phyloP scores from a whole-genome alignment of 805 yeast species.

The Brettanomyces custersianus region DNA sequence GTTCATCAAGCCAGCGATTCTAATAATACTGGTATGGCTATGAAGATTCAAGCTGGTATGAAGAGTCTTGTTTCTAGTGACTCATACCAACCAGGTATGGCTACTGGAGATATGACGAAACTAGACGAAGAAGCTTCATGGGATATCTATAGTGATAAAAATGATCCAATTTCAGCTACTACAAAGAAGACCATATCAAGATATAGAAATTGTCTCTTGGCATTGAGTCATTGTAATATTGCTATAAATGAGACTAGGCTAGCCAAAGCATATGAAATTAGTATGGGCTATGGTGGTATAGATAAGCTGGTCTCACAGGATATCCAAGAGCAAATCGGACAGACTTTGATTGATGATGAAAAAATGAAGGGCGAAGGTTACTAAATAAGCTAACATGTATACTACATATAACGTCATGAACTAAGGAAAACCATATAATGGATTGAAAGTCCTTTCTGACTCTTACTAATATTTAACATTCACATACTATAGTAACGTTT shows the following conservation, averaged over 20 bases:
- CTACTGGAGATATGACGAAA: conserved; percentile 66
- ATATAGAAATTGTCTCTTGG: conserved; percentile 75
- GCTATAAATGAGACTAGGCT: conserved; percentile 81
- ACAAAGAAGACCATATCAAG: conserved; percentile 71
- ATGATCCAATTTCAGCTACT: conserved; percentile 58
- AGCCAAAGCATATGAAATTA: conserved; percentile 78
- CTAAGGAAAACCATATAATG: no score
- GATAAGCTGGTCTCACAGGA: conserved; percentile 70
- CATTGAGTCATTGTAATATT: conserved; percentile 74
- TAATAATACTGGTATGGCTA: conserved; percentile 3
- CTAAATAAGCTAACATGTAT: no score
- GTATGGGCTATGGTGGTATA: conserved; percentile 62
- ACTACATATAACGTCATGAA: no score
- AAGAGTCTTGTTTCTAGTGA: conserved; percentile 18
- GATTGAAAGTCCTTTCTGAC: no score
- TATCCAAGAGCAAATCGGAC: conserved; percentile 63
- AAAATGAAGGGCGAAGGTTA: conserved; percentile 65
- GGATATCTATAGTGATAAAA: conserved; percentile 90
- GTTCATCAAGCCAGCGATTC: conserved; percentile 7
- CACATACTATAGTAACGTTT: no score
- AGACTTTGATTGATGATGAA: conserved; percentile 61
- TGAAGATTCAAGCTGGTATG: conserved; percentile 31
- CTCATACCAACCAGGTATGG: conserved; percentile 46
- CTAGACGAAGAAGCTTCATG: conserved; percentile 82
- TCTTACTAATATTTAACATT: no score